Conservation (phyloP, 73 alveolate species). For the Paramecium octaurelia region DNA sequence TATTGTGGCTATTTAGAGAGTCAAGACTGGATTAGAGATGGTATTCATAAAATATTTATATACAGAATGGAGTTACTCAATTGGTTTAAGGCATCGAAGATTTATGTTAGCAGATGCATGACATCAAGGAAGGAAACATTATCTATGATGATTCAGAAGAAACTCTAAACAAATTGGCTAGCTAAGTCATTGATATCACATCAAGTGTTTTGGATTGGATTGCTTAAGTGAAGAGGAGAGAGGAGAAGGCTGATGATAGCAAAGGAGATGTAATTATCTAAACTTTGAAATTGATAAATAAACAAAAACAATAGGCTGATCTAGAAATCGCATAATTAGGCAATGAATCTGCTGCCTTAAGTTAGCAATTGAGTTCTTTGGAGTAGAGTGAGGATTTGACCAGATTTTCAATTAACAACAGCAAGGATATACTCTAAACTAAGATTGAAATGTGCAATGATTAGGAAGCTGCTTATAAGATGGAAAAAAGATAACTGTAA, state of each 20-base stretch:
- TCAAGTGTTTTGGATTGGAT: slow-evolving; percentile 25
- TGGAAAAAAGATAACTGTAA: not conserved
- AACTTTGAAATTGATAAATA: not conserved
- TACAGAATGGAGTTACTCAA: not conserved
- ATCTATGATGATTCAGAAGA: slow-evolving; percentile 38
- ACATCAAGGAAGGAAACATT: slow-evolving; percentile 22
- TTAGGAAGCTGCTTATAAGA: not conserved
- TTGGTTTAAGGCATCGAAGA: slow-evolving; percentile 6
- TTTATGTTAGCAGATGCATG: slow-evolving; percentile 28
- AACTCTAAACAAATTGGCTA: not conserved
- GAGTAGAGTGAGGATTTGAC: not conserved
- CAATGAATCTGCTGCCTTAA: not conserved
- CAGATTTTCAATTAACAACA: not conserved
- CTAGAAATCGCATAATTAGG: not conserved
- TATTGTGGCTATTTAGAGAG: not conserved
- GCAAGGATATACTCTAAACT: not conserved
- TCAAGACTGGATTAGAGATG: not conserved
- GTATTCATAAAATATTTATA: not conserved
- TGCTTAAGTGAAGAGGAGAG: slow-evolving; percentile 2
- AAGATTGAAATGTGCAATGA: slow-evolving; percentile 6
- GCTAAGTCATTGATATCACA: slow-evolving; percentile 6
- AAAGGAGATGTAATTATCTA: not conserved
- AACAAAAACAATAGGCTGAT: not conserved
- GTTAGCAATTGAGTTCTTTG: not conserved
- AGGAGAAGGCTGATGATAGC: slow-evolving; percentile 29